phyloP scores from a whole-genome alignment of 2,329 filamentous ascomycete genomes.

The Podosphaera aphanis region DNA sequence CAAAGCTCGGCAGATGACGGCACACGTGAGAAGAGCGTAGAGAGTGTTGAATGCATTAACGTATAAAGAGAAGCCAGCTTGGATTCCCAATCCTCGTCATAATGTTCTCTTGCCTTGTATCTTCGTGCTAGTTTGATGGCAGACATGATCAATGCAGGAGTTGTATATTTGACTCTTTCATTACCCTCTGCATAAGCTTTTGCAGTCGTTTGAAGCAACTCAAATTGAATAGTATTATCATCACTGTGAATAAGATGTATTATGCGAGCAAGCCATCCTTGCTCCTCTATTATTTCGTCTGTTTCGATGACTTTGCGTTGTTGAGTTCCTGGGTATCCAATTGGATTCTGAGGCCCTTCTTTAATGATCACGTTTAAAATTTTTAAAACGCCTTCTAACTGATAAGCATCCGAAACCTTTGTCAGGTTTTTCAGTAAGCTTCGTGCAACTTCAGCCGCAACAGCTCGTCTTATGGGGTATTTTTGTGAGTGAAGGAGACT shows the following conservation, averaged over 20 bases:
- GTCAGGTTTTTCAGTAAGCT: conserved; percentile 67
- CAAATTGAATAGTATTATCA: conserved; percentile 84
- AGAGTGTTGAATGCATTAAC: conserved; percentile 77
- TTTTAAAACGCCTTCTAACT: conserved; percentile 73
- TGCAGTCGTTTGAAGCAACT: conserved; percentile 66
- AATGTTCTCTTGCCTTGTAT: conserved; percentile 80
- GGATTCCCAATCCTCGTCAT: conserved; percentile 48
- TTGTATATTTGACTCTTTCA: conserved; percentile 88
- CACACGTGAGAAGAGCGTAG: conserved; percentile 68
- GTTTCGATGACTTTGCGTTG: conserved; percentile 65
- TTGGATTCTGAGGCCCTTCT: conserved; percentile 66
- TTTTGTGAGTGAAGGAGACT: conserved; percentile 77
- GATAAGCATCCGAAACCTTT: conserved; percentile 49
- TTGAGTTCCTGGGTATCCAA: conserved; percentile 60
- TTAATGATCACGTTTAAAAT: conserved; percentile 80
- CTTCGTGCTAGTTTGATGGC: conserved; percentile 72
- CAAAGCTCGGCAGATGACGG: conserved; percentile 66
- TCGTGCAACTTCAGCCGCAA: conserved; percentile 70
- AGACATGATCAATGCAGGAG: conserved; percentile 71
- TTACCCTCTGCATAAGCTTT: conserved; percentile 81
- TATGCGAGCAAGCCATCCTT: conserved; percentile 85
- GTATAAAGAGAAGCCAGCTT: conserved; percentile 73
- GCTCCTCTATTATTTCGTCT: conserved; percentile 92
- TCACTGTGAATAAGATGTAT: conserved; percentile 66
- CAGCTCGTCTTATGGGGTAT: conserved; percentile 72